Evolutionary conservation across 2,329 filamentous ascomycete genomes (phyloP).

Genomic region (Pestalotiopsis sp.): DNA sequence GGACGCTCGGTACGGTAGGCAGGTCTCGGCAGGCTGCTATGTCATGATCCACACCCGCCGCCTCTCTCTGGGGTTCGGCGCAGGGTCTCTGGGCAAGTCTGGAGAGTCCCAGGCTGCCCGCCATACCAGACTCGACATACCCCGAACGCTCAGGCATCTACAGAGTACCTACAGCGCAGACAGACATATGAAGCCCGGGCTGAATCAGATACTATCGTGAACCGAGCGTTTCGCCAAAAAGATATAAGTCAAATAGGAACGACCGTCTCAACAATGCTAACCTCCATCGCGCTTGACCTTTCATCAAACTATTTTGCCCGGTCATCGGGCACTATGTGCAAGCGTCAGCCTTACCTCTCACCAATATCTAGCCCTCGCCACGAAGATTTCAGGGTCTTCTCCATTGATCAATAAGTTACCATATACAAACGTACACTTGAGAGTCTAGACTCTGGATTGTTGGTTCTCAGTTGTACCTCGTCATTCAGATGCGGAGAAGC

Average conservation of each 20-base stretch:
- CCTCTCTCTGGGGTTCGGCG: neutral
- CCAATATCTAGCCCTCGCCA: neutral
- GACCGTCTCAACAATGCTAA: neutral
- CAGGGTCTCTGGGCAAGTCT: neutral
- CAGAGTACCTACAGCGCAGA: neutral
- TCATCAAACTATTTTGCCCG: neutral
- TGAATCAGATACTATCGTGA: neutral
- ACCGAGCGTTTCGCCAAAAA: neutral
- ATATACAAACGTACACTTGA: neutral
- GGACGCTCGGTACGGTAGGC: neutral
- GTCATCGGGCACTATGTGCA: neutral
- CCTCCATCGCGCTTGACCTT: neutral
- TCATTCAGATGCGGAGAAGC: neutral
- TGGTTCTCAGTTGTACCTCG: neutral
- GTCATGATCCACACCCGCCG: neutral
- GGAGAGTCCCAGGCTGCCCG: neutral
- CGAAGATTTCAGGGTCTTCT: neutral
- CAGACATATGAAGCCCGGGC: neutral
- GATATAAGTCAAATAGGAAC: neutral
- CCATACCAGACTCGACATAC: neutral
- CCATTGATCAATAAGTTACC: neutral
- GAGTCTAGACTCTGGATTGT: neutral
- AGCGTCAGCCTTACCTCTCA: slow-evolving; percentile 1
- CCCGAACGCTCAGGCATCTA: neutral
- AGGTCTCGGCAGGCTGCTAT: neutral